phyloP scores from a whole-genome alignment of 2,329 filamentous ascomycete genomes.

The Penicillium sp. region DNA sequence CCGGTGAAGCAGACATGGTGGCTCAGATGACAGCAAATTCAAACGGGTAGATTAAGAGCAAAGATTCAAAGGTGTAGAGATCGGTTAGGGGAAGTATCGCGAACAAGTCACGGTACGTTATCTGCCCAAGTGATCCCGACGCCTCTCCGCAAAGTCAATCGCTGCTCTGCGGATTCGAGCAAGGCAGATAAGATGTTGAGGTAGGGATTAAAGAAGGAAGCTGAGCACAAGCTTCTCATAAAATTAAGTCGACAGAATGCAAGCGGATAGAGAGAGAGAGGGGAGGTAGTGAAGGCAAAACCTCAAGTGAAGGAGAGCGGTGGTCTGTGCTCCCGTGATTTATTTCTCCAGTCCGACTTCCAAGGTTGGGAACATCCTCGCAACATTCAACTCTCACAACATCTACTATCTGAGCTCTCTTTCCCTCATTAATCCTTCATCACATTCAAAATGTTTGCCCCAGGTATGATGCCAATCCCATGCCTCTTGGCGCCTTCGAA shows the following conservation, averaged over 20 bases:
- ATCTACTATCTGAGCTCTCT: not conserved
- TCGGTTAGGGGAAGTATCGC: not conserved
- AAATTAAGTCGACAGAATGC: not conserved
- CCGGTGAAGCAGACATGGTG: constrained; percentile 41
- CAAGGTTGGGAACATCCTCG: not conserved
- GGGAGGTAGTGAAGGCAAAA: constrained; percentile 9
- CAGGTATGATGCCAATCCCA: constrained; percentile 20
- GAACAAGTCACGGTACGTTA: constrained; percentile 12
- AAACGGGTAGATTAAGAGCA: not conserved
- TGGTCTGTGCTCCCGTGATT: constrained; percentile 29
- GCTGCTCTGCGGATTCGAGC: not conserved
- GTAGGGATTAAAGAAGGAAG: not conserved
- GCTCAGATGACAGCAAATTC: not conserved
- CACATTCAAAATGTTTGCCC: constrained; percentile 31
- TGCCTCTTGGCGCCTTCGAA: not conserved
- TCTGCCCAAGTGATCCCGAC: constrained; percentile 1
- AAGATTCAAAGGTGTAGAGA: not conserved
- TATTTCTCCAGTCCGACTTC: constrained; percentile 14
- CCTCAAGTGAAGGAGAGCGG: constrained; percentile 16
- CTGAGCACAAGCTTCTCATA: not conserved
- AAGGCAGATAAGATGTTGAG: not conserved
- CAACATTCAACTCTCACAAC: constrained; percentile 4
- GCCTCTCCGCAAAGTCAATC: constrained; percentile 6
- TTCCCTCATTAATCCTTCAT: not conserved
- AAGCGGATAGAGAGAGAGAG: constrained; percentile 5